Percentiles rank a stretch among this genome's conserved stretches.
phyloP scores from a whole-genome alignment of 345 rosid genomes.

The Eucalyptus tenuipes region DNA sequence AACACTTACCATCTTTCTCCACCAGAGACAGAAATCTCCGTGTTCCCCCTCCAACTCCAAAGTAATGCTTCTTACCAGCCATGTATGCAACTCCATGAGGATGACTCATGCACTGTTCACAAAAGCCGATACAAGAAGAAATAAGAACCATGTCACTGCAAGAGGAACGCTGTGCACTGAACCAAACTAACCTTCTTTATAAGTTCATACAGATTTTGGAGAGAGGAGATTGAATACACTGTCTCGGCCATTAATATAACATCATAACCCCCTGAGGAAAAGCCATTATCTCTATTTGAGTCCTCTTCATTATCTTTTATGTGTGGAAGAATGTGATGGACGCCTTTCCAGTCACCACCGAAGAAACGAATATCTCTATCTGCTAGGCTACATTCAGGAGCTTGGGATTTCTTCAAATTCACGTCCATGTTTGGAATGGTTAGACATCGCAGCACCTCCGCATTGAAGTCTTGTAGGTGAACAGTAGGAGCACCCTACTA shows the following conservation, averaged over 20 bases:
- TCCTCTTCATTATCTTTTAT: constrained; percentile 18
- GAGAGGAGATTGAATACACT: constrained; percentile 58
- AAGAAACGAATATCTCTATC: constrained; percentile 32
- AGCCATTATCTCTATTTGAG: not conserved
- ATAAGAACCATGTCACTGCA: not conserved
- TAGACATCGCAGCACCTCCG: constrained; percentile 73
- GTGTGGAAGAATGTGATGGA: constrained; percentile 52
- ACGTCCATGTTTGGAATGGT: constrained; percentile 69
- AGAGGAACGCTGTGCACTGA: not conserved
- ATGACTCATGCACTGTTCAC: constrained; percentile 35
- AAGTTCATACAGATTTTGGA: constrained; percentile 54
- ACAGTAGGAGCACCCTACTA: constrained; percentile 49
- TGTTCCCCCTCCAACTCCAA: constrained; percentile 97
- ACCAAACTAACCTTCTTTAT: constrained; percentile 46
- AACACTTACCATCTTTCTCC: constrained; percentile 58
- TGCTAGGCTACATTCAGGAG: not conserved
- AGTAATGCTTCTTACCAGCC: constrained; percentile 92
- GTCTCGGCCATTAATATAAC: constrained; percentile 91
- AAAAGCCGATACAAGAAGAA: not conserved
- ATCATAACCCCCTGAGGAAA: constrained; percentile 39
- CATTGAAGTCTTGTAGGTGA: constrained; percentile 93
- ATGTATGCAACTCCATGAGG: constrained; percentile 66
- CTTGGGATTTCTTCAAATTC: constrained; percentile 18
- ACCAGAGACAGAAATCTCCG: constrained; percentile 66
- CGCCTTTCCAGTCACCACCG: constrained; percentile 84